Percentiles rank a stretch among this genome's conserved stretches.
Conservation (phyloP, 768 basidiomycete genomes). For the Termitomyces eurrhizus region DNA sequence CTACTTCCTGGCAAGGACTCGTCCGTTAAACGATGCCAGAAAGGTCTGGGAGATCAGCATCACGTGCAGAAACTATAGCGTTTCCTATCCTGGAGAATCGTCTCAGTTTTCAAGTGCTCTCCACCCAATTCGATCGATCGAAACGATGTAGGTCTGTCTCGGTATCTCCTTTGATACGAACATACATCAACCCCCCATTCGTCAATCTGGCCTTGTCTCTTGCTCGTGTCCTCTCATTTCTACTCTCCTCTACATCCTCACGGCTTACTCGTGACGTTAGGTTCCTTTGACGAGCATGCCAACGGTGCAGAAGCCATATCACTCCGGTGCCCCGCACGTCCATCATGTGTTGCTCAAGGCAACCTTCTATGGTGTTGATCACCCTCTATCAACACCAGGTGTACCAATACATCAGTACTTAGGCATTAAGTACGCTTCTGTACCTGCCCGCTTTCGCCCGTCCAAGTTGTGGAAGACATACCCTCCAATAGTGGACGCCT, state of each 20-base stretch:
- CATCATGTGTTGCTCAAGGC: slow-evolving; percentile 56
- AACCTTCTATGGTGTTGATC: slow-evolving; percentile 63
- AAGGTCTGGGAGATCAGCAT: slow-evolving; percentile 6
- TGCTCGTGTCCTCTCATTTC: slow-evolving; percentile 9
- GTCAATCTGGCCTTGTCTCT: slow-evolving; percentile 3
- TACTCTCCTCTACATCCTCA: slow-evolving; percentile 2
- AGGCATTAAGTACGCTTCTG: slow-evolving; percentile 73
- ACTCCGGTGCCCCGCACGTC: slow-evolving; percentile 28
- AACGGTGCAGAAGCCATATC: slow-evolving; percentile 18
- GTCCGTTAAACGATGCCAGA: neutral
- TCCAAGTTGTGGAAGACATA: slow-evolving; percentile 60
- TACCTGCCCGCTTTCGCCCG: slow-evolving; percentile 75
- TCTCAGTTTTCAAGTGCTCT: slow-evolving; percentile 16
- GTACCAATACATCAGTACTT: slow-evolving; percentile 64
- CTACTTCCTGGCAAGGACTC: slow-evolving; percentile 5
- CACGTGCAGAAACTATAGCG: slow-evolving; percentile 16
- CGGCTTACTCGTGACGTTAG: neutral
- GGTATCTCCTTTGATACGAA: slow-evolving; percentile 12
- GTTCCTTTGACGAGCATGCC: slow-evolving; percentile 21
- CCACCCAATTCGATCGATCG: slow-evolving; percentile 33
- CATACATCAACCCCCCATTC: slow-evolving; percentile 8
- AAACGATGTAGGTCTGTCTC: slow-evolving; percentile 19
- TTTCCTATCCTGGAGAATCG: slow-evolving; percentile 20
- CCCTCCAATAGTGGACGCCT: slow-evolving; percentile 55
- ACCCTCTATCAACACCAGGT: slow-evolving; percentile 53